phyloP scores from a whole-genome alignment of 371 early-diverging fungal genomes.

The Rhizopus microsporus region DNA sequence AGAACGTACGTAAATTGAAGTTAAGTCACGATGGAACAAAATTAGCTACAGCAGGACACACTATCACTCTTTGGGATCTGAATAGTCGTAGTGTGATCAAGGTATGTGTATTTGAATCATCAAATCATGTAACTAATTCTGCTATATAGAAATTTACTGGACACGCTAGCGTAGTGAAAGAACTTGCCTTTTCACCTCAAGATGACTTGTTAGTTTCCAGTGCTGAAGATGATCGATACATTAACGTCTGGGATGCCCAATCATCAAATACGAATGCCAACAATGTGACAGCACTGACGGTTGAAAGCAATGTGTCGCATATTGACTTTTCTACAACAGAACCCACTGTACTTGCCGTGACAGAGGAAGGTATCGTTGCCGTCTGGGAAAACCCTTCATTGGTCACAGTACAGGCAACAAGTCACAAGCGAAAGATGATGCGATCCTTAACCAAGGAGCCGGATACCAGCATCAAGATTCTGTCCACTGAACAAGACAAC shows the following conservation, averaged over 20 bases:
- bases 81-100: conserved; percentile 50
- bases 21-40: conserved; percentile 63
- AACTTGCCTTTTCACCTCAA: conserved; percentile 58
- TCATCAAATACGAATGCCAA: conserved; percentile 51
- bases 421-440: conserved; percentile 56
- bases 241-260: conserved; percentile 78
- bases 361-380: conserved; percentile 72
- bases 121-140: too few relatives aligned
- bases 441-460: conserved; percentile 63
- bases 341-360: conserved; percentile 67
- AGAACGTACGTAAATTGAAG: conserved; percentile 56
- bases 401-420: conserved; percentile 18
- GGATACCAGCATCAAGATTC: conserved; percentile 57
- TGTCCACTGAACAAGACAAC: conserved; percentile 43
- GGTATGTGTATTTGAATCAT: conserved; percentile 20
- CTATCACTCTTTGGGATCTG: conserved; percentile 69
- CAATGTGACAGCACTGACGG: conserved; percentile 58
- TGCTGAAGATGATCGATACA: conserved; percentile 76
- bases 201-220: conserved; percentile 64
- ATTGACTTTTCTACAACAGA: conserved; percentile 53
- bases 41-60: conserved; percentile 66
- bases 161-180: conserved; percentile 69
- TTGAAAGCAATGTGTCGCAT: conserved; percentile 63
- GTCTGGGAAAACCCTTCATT: conserved; percentile 67
- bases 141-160: conserved; percentile 63